Conservation (phyloP, 2,329 filamentous ascomycete genomes). For the Thelonectria olida region DNA sequence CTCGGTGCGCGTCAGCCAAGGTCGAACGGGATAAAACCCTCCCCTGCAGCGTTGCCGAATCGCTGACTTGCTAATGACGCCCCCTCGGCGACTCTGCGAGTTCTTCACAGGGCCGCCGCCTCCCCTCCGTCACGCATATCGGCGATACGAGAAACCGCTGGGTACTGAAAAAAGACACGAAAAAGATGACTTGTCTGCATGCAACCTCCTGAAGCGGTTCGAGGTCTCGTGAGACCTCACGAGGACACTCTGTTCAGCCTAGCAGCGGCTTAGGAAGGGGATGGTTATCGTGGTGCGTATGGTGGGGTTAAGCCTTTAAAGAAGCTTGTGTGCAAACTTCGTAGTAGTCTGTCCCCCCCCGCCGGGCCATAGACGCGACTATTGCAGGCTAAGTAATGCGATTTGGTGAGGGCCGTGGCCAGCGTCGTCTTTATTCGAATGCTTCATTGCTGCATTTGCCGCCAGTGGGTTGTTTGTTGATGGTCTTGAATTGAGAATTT, state of each 20-base stretch:
- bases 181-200: not conserved
- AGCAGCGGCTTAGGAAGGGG: not conserved
- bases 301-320: not conserved
- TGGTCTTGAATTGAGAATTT: not conserved
- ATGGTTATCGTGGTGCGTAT: too few relatives aligned
- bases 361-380: not conserved
- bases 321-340: not conserved
- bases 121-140: too few relatives aligned
- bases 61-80: not conserved
- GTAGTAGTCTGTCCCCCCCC: too few relatives aligned
- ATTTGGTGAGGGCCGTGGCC: not conserved
- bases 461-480: not conserved
- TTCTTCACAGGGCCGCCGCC: too few relatives aligned
- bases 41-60: not conserved
- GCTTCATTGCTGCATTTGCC: too few relatives aligned
- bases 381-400: not conserved
- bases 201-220: not conserved
- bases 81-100: too few relatives aligned
- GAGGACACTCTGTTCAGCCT: too few relatives aligned
- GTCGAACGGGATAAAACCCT: not conserved
- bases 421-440: not conserved
- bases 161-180: not conserved
- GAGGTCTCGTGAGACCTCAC: not conserved
- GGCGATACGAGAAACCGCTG: not conserved
- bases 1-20: constrained; percentile 7